These are phyloP conservation scores for Galerina sulciceps DNA, from an alignment of 768 basidiomycete genomes.

Conservation along the genomic window DNA sequence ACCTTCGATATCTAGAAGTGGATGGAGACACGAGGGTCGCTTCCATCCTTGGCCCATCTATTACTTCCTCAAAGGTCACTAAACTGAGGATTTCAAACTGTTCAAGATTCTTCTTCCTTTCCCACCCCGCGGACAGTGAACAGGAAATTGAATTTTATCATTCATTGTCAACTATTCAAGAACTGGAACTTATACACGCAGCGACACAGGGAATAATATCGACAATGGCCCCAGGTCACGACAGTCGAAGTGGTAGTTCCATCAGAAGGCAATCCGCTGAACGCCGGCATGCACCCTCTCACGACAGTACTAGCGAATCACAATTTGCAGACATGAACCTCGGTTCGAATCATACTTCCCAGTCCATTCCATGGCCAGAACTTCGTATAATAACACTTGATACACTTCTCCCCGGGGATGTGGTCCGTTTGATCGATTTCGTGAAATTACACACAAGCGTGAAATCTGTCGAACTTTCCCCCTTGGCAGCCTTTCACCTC, in stretches of 20 bases:
- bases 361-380: background rate
- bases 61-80: background rate
- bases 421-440: constrained; percentile 12
- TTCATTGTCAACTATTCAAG: background rate
- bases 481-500: constrained; percentile 17
- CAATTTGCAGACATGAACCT: too few relatives aligned
- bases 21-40: background rate
- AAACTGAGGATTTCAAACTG: background rate
- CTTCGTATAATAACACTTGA: background rate
- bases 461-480: constrained; percentile 15
- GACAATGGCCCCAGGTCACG: too few relatives aligned
- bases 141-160: background rate
- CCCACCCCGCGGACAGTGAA: too few relatives aligned
- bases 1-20: background rate
- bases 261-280: background rate
- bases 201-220: background rate
- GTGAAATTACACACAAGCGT: constrained; percentile 9
- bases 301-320: background rate
- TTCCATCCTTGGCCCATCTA: background rate
- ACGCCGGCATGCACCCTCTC: background rate
- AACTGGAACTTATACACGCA: background rate
- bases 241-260: background rate
- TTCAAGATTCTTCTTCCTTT: too few relatives aligned
- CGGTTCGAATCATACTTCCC: too few relatives aligned
- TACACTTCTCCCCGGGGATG: background rate